Percentiles rank a stretch among this genome's conserved stretches.
Evolutionary conservation across 345 rosid species (phyloP).

Genomic region (Brassica napus): Da-Ae NC_063442.1:27218501-27219000

Average conservation of each 20-base stretch:
- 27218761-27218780: background rate
- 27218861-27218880: constrained; percentile 6
- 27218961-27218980: constrained; percentile 64
- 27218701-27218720: background rate
- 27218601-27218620: too few relatives aligned
- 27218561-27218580: too few relatives aligned
- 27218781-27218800: background rate
- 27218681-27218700: background rate
- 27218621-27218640: too few relatives aligned
- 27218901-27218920: background rate
- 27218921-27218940: constrained; percentile 12
- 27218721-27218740: background rate
- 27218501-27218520: too few relatives aligned
- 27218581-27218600: too few relatives aligned
- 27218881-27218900: background rate
- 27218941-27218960: constrained; percentile 45
- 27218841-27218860: constrained; percentile 1
- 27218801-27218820: background rate
- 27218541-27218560: too few relatives aligned
- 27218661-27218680: too few relatives aligned
- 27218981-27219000: constrained; percentile 73
- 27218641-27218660: too few relatives aligned
- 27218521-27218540: too few relatives aligned
- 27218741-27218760: background rate
- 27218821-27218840: constrained; percentile 1